phyloP scores from a whole-genome alignment of 768 basidiomycete genomes.

The Hortiboletus campestris region DNA sequence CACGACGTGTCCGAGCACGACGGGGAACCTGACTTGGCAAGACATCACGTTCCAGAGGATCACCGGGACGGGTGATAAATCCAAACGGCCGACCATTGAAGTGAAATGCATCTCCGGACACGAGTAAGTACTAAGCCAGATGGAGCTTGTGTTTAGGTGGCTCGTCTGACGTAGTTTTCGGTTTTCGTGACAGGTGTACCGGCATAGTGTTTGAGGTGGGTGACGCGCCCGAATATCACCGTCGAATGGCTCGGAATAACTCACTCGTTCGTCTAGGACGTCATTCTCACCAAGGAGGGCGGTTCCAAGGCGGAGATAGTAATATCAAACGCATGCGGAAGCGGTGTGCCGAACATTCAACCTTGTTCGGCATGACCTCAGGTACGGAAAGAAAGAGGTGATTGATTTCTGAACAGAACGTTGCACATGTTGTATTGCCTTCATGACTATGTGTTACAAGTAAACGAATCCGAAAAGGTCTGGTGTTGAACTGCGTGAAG shows the following conservation, averaged over 20 bases:
- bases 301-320: background rate
- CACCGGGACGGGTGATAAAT: constrained; percentile 6
- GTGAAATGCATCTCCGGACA: background rate
- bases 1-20: background rate
- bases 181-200: background rate
- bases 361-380: background rate
- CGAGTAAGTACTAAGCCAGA: background rate
- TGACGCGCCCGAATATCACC: background rate
- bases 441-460: constrained; percentile 9
- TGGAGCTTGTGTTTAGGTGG: background rate
- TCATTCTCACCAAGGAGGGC: constrained; percentile 5
- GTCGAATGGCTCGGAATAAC: no score
- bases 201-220: constrained; percentile 10
- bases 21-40: constrained; percentile 5
- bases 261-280: background rate
- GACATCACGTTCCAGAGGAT: constrained; percentile 8
- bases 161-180: background rate
- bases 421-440: background rate
- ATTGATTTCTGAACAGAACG: background rate
- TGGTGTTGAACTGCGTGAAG: background rate
- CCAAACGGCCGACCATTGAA: background rate
- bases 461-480: background rate
- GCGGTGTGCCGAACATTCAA: background rate
- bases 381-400: no score
- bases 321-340: constrained; percentile 7